These are phyloP conservation scores for Apostasia ramifera DNA, from an alignment of 106 monocot genomes.

Conservation along the genomic window DNA sequence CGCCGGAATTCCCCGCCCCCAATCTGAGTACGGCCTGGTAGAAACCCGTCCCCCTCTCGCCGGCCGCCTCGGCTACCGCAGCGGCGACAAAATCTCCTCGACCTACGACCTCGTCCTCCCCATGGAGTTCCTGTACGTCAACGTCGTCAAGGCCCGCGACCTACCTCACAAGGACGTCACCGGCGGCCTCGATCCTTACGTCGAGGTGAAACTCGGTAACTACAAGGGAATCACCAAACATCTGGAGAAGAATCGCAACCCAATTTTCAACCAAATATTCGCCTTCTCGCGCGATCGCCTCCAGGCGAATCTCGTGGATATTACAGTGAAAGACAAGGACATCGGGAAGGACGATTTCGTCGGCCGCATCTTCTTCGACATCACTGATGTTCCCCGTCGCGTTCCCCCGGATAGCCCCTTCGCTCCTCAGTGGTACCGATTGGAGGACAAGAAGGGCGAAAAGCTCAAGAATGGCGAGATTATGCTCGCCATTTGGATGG, in stretches of 20 bases:
- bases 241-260: constrained; percentile 61
- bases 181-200: constrained; percentile 74
- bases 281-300: constrained; percentile 64
- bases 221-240: constrained; percentile 65
- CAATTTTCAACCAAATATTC: constrained; percentile 66
- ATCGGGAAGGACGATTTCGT: constrained; percentile 68
- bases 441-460: constrained; percentile 50
- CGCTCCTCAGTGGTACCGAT: constrained; percentile 85
- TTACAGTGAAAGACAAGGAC: constrained; percentile 73
- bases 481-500: constrained; percentile 89
- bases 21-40: constrained; percentile 47
- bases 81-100: constrained; percentile 60
- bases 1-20: constrained; percentile 1
- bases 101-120: constrained; percentile 91
- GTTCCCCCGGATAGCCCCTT: constrained; percentile 82
- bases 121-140: constrained; percentile 83
- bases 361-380: constrained; percentile 47
- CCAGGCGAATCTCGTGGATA: constrained; percentile 60
- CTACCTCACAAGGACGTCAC: constrained; percentile 66
- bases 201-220: constrained; percentile 84
- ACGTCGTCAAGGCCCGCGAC: constrained; percentile 76
- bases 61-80: constrained; percentile 32
- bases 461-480: constrained; percentile 60
- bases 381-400: constrained; percentile 53
- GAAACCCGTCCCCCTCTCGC: constrained; percentile 76